Base-by-base conservation (phyloP, 2,329 filamentous ascomycete species). In the Plenodomus biglobosus region DNA sequence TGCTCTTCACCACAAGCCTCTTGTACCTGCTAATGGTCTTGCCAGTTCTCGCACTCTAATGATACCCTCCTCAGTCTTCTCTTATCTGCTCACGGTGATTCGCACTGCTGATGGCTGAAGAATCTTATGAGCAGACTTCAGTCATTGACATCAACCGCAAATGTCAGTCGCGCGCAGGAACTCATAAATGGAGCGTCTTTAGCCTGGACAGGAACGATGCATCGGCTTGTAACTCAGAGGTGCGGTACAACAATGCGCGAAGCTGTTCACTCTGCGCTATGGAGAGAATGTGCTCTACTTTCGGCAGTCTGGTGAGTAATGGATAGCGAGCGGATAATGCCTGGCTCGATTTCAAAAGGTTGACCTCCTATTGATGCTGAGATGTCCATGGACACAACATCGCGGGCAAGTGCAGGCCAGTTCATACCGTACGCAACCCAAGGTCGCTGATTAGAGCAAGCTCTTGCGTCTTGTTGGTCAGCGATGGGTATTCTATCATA, bases 181-280 rank as follows among this genome's bases (percentile, higher is more conserved):
- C 44, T 11, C 38, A 52, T 45, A 52, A 15, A 32, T 40, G 39
- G n/a, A 55, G 46, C 8, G 45, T 52, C 22, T 46, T 46, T 42
- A 45, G 43, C n/a, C 18, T 49, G 4, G 34, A 24, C 16, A 44
- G 38, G 27, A 51, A 40, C 11, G 24, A 30, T 11, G 15, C 18
- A 37, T 42, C 40, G 30, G 10, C 27, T 18, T 43, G 44, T 24
- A 48, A 35, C 19, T 41, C 40, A 47, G 47, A 45, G 18, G 46
- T 40, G 6, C 39, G 21, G 17, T 42, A 16, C 39, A 55, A 17
- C 16, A 55, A 45, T 18, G 18, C 19, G 8, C 19, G 34, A n/a
- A 48, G 52, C 8, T 16, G 44, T 38, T 52, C 45, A 11, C 42
- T 37, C 10, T 42, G 32, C 13, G 49, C 42, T 19, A 30, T 44